Conservation (phyloP, 169 alveolate genomes). For the Fabrea salina region DNA sequence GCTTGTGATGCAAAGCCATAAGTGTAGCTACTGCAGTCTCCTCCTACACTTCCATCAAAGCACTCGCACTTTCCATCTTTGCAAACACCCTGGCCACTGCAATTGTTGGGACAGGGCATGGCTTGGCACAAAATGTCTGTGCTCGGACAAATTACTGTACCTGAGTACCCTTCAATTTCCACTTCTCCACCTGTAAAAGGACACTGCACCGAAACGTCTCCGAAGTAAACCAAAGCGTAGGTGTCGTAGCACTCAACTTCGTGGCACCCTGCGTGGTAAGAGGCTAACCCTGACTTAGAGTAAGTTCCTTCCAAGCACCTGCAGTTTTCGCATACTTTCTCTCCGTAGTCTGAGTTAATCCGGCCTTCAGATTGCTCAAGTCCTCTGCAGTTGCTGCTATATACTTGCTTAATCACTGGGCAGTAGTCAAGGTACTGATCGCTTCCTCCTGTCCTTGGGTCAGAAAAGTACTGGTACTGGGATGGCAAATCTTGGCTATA, state of each 20-base stretch:
- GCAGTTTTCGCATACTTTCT: neutral
- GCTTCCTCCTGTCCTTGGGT: neutral
- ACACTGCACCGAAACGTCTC: neutral
- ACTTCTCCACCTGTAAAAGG: neutral
- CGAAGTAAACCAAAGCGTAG: neutral
- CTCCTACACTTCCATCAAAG: slow-evolving; percentile 15
- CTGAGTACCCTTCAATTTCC: neutral
- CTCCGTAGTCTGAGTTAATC: neutral
- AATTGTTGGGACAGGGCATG: neutral
- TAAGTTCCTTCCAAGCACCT: slow-evolving; percentile 26
- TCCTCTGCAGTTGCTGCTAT: slow-evolving; percentile 16
- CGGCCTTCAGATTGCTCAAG: neutral
- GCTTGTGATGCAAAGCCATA: no score
- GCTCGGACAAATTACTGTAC: neutral
- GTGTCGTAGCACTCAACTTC: neutral
- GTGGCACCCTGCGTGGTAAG: slow-evolving; percentile 16
- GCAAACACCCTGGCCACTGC: slow-evolving; percentile 27
- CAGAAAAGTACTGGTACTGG: neutral
- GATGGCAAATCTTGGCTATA: neutral
- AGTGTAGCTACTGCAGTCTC: neutral
- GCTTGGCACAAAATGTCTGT: neutral
- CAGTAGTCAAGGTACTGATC: slow-evolving; percentile 21
- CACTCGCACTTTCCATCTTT: slow-evolving; percentile 18
- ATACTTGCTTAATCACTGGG: neutral
- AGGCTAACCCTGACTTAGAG: neutral